Evolutionary conservation across 768 basidiomycete species (phyloP), one percentile per base, ranked within the genome.

Genomic region (Mycena sanguinolenta): DNA sequence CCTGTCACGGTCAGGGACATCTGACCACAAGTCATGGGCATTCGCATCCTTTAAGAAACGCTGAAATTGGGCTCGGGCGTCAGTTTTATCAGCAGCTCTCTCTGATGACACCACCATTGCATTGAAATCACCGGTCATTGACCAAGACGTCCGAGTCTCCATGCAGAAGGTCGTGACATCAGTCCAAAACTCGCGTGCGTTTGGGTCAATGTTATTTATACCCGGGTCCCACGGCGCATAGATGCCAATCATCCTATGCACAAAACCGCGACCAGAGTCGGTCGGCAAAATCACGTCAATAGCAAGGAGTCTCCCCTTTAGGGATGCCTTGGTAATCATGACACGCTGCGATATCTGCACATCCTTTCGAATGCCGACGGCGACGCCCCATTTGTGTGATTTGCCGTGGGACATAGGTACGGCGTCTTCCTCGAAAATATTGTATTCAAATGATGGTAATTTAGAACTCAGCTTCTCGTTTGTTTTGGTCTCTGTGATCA

Each of bases 391-490:
- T n/a, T 63, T 63, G 25, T 63, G 62, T 4, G 14, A 9, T 42
- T 63, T 52, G 50, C 34, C 52, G 19, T 53, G 32, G 8, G 52
- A 63, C 50, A 25, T 23, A 17, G 62, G 62, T 0, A 63, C 50
- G 10, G 27, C 54, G 12, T 65, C 63, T 28, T 65, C 63, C 39
- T 65, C 54, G 39, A 55, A 65, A 4, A 65, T 65, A 34, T 65
- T 65, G 30, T 65, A 65, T 12, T 65, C 54, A 21, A 27, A 39
- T 8, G 63, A 39, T 23, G 63, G 63, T 17, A 65, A 27, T 25
- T 65, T 65, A n/a, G 63, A 55, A 57, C 63, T 65, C 63, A 65
- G 63, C 63, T 64, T 64, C 17, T 64, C 63, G 30, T 55, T 64
- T 5, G 63, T 64, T n/a, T 64, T 64, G 19, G 63, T 64, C 39